A percentile compares a stretch with the other conserved stretches of the same genome.
Conservation (phyloP, 2,329 filamentous ascomycete species). For the Colletotrichum orchidophilum region DNA sequence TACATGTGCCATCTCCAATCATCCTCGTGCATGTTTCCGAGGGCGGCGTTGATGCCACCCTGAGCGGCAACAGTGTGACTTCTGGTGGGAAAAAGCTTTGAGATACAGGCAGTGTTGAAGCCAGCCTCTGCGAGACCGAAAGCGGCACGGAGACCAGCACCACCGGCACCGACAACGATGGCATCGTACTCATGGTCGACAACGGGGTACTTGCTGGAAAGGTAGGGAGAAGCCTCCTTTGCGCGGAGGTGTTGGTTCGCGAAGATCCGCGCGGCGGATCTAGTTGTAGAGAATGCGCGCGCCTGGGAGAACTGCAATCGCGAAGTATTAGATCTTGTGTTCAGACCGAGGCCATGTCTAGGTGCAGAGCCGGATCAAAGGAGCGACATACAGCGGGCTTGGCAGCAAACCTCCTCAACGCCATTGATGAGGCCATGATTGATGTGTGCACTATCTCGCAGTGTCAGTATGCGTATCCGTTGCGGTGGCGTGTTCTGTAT, state of each 20-base stretch:
- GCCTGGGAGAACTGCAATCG: slow-evolving; percentile 69
- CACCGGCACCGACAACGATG: slow-evolving; percentile 88
- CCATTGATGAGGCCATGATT: slow-evolving; percentile 71
- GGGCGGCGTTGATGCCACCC: slow-evolving; percentile 87
- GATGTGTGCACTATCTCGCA: slow-evolving; percentile 19
- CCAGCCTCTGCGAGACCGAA: slow-evolving; percentile 89
- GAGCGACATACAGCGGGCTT: slow-evolving; percentile 62
- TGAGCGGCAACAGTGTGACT: slow-evolving; percentile 85
- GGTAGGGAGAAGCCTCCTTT: slow-evolving; percentile 89
- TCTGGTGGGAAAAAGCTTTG: slow-evolving; percentile 86
- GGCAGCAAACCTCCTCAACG: slow-evolving; percentile 68
- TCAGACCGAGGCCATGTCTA: background rate
- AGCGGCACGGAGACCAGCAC: slow-evolving; percentile 82
- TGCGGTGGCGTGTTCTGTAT: background rate
- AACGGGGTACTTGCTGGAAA: slow-evolving; percentile 92
- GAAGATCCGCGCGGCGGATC: slow-evolving; percentile 84
- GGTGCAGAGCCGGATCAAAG: slow-evolving; percentile 2
- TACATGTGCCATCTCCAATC: slow-evolving; percentile 99
- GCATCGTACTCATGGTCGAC: slow-evolving; percentile 99
- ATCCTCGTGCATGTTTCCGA: slow-evolving; percentile 97
- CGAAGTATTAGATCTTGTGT: slow-evolving; percentile 2
- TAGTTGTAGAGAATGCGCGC: slow-evolving; percentile 88
- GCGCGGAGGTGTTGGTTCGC: slow-evolving; percentile 87
- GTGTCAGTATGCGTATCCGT: slow-evolving; percentile 9
- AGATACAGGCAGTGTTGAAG: slow-evolving; percentile 90